Evolutionary conservation across 257 asterid species (phyloP), one percentile per base, ranked within the genome.

Genomic region (Ilex asprella): DNA sequence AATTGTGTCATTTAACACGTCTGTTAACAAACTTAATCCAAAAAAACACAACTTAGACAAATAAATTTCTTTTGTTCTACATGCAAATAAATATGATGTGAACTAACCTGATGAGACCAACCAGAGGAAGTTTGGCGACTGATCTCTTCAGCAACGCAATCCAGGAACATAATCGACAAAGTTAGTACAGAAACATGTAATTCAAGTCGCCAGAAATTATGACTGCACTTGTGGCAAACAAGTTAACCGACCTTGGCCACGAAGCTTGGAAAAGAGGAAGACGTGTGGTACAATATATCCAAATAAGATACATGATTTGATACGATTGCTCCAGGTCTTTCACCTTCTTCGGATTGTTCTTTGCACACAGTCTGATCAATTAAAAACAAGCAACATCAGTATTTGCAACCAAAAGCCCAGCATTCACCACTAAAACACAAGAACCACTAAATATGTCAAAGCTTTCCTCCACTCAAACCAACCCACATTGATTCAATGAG

Each of bases 61-160:
- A 55, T 52, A 53, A 14, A 62, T 16, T 21, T 21, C 27, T 21
- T 21, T 21, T 21, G 27, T 21, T 1, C 27, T 0, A 21, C 27
- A 21, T 1, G 27, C 27, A 13, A 46, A 55, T 52, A 53, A 14
- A 60, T 16, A 60, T 21, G 61, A 14, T 67, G 57, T 68, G 55
- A 69, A 75, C 90, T 74, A 68, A 91, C 79, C 99, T 93, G 85
- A 93, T 89, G 71, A 89, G 95, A 73, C 99, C 99, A 78, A 93
- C 78, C 55, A 93, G 85, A 61, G 99, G 97, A 79, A 93, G 99
- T 73, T 82, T 89, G 69, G 84, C 91, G 84, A 89, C 99, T n/a
- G 99, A 93, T 74, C 96, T 85, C 99, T 93, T 75, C 87, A 82
- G 78, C 74, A 67, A 75, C 72, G 76, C 41, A 75, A 75, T 41